These are phyloP conservation scores for Porphyrellus cyaneotinctus DNA, from an alignment of 768 basidiomycete species.

Conservation along the genomic window DNA sequence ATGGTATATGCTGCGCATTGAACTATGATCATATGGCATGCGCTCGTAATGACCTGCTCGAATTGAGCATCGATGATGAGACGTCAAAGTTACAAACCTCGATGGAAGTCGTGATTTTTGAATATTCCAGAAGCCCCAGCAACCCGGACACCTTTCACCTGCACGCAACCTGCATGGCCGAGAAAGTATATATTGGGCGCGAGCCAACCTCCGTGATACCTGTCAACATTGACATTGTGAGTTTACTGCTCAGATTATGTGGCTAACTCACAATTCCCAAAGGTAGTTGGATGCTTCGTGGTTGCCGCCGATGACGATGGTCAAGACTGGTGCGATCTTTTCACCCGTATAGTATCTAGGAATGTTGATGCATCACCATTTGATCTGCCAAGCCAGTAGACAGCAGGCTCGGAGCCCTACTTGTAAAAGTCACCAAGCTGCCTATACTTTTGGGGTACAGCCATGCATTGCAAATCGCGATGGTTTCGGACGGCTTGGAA, in stretches of 20 bases:
- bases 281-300: constrained; percentile 97
- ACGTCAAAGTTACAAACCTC: constrained; percentile 41
- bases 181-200: constrained; percentile 97
- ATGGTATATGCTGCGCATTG: constrained; percentile 86
- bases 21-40: constrained; percentile 69
- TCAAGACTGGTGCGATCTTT: constrained; percentile 75
- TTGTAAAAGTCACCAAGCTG: constrained; percentile 80
- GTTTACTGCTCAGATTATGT: background rate
- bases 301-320: constrained; percentile 94
- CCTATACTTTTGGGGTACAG: constrained; percentile 87
- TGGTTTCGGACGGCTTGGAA: constrained; percentile 90
- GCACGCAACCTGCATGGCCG: constrained; percentile 84
- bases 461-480: constrained; percentile 84
- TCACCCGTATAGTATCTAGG: constrained; percentile 83
- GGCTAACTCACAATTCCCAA: constrained; percentile 78
- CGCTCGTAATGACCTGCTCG: constrained; percentile 70
- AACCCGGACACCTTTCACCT: constrained; percentile 83
- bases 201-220: constrained; percentile 96
- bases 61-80: constrained; percentile 1
- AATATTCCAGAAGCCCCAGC: constrained; percentile 93
- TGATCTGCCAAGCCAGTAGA: background rate
- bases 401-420: constrained; percentile 33
- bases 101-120: constrained; percentile 68
- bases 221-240: constrained; percentile 28
- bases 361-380: constrained; percentile 1